These are phyloP conservation scores for Fusarium sp. DNA, from an alignment of 2,329 filamentous ascomycete genomes.

Conservation along the genomic window DNA sequence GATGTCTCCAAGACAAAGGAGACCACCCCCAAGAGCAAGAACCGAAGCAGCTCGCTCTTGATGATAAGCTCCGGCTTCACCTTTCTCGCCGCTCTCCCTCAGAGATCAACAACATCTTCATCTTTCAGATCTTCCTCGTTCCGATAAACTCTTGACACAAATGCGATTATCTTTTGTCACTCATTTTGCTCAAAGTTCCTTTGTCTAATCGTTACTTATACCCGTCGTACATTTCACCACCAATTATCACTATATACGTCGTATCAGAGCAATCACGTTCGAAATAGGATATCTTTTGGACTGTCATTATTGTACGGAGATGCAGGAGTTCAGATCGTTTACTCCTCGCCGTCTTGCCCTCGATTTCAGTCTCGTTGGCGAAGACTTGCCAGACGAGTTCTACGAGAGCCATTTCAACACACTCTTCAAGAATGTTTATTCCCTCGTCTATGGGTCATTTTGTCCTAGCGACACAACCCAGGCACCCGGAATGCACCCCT, in stretches of 20 bases:
- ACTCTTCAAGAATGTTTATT: slow-evolving; percentile 41
- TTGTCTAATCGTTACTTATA: slow-evolving; percentile 17
- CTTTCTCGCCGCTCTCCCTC: slow-evolving; percentile 44
- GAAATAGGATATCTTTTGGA: not conserved
- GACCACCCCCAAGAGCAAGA: slow-evolving; percentile 37
- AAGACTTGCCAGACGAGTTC: slow-evolving; percentile 35
- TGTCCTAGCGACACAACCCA: slow-evolving; percentile 5
- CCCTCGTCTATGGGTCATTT: slow-evolving; percentile 39
- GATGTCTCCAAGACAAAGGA: slow-evolving; percentile 43
- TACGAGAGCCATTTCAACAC: slow-evolving; percentile 39
- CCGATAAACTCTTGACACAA: slow-evolving; percentile 33
- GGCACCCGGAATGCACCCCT: slow-evolving; percentile 34
- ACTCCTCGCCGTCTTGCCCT: slow-evolving; percentile 32
- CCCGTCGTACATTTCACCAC: not conserved
- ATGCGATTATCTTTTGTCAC: slow-evolving; percentile 19
- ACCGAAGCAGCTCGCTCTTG: slow-evolving; percentile 42
- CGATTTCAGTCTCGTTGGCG: slow-evolving; percentile 21
- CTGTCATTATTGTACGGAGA: slow-evolving; percentile 16
- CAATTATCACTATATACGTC: not conserved
- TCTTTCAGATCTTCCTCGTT: slow-evolving; percentile 45
- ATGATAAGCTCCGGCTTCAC: slow-evolving; percentile 47
- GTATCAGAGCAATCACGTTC: not conserved
- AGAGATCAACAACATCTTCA: slow-evolving; percentile 32
- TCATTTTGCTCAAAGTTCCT: slow-evolving; percentile 29
- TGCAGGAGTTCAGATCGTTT: slow-evolving; percentile 31